Evolutionary conservation across 2,329 filamentous ascomycete species (phyloP), one percentile per base, ranked within the genome.

Genomic region (Exutisphaerella laricina): DNA sequence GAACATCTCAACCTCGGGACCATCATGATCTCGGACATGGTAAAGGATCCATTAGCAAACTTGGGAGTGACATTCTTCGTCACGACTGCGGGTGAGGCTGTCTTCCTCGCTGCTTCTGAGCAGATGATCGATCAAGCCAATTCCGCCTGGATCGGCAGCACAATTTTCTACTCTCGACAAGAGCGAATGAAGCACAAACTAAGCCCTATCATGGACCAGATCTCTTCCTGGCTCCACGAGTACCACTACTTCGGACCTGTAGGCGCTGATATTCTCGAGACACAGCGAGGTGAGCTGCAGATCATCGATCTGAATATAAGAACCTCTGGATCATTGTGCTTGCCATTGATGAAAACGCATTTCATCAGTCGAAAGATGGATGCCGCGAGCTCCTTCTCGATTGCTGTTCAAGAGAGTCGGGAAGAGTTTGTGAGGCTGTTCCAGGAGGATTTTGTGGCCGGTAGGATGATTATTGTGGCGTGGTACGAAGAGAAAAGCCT

Each of bases 1-100:
- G 42, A 45, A 22, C 37, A 45, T 14, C 42, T 45, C 30, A 40
- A 45, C 13, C 17, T 45, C 4, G 42, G 42, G 5, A 40, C 30
- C 10, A 9, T 45, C 4, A 28, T 45, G 10, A 28, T 41, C 12
- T 29, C 31, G 14, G 42, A 45, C 6, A 39, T 41, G 22, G 37
- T 40, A 2, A 18, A 45, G 7, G 37, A 45, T 13, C 33, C 42
- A n/a, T 30, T 45, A 2, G 21, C 23, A 13, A 31, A 45, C 18
- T 5, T 45, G 3, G 42, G 36, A 3, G 14, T 45, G 12, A 45
- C 30, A 2, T 41, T 45, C 36, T 45, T 45, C 30, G 42, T 28
- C 5, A 35, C 25, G 5, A 37, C 14, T 9, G 14, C 23, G n/a
- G 42, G 42, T 10, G 26, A 32, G 13, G 17, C 42, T 5, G 20